These are phyloP conservation scores for Pseudopyrenochaeta lycopersici DNA, from an alignment of 2,329 filamentous ascomycete genomes.

Conservation along the genomic window DNA sequence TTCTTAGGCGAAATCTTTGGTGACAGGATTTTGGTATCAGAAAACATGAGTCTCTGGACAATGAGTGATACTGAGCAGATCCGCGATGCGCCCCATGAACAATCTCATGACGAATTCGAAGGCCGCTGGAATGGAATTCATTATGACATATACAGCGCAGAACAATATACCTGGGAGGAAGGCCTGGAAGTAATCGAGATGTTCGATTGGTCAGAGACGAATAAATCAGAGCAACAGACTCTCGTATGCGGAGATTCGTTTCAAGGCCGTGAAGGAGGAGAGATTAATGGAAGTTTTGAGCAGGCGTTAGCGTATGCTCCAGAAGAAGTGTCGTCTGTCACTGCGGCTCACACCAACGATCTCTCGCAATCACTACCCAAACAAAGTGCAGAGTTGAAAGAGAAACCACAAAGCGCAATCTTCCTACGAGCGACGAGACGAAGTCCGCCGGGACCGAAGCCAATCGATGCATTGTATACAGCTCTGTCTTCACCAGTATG, in stretches of 20 bases:
- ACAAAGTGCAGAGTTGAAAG: too few relatives aligned
- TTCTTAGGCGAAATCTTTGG: neutral
- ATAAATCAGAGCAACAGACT: neutral
- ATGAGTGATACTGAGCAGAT: too few relatives aligned
- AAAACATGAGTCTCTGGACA: neutral
- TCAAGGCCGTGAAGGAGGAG: neutral
- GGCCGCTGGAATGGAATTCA: constrained; percentile 8
- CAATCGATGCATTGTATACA: neutral
- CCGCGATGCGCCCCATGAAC: neutral
- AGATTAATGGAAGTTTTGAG: neutral
- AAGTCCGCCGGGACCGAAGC: too few relatives aligned
- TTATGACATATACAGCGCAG: constrained; percentile 12
- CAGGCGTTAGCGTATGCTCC: too few relatives aligned
- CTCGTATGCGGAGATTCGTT: neutral
- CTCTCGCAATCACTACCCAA: too few relatives aligned
- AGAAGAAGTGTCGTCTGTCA: too few relatives aligned
- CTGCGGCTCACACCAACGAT: too few relatives aligned
- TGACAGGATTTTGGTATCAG: neutral
- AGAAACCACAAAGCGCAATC: too few relatives aligned
- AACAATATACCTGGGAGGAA: constrained; percentile 26
- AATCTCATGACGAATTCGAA: constrained; percentile 11
- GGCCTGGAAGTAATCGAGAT: constrained; percentile 30
- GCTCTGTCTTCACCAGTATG: neutral
- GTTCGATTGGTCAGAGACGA: constrained; percentile 32
- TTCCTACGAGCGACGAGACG: too few relatives aligned